Conservation (phyloP, 768 basidiomycete species). For the Leccinum boreale region DNA sequence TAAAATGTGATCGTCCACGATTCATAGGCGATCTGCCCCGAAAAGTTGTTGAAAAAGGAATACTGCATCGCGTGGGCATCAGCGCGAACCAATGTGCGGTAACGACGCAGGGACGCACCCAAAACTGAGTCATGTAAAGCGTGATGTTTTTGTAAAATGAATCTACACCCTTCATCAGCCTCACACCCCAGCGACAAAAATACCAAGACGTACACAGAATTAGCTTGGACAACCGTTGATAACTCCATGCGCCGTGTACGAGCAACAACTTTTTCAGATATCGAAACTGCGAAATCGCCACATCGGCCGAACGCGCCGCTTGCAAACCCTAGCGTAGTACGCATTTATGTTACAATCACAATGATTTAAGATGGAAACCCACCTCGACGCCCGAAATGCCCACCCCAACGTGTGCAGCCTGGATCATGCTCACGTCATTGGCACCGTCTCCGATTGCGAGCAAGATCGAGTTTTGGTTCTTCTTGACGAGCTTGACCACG, state of each 20-base stretch:
- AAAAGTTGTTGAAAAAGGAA: constrained; percentile 99
- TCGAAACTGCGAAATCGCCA: constrained; percentile 97
- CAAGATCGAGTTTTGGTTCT: constrained; percentile 89
- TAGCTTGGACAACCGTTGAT: constrained; percentile 89
- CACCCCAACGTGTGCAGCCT: constrained; percentile 96
- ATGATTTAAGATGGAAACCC: constrained; percentile 10
- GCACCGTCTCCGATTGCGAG: constrained; percentile 97
- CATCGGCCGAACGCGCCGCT: constrained; percentile 96
- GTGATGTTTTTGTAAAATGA: constrained; percentile 99
- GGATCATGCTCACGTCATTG: constrained; percentile 99
- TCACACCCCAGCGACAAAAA: constrained; percentile 3
- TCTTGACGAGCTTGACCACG: constrained; percentile 98
- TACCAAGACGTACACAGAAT: constrained; percentile 74
- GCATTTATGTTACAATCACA: background rate
- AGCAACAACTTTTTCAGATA: constrained; percentile 92
- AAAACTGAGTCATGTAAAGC: constrained; percentile 98
- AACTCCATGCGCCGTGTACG: constrained; percentile 99
- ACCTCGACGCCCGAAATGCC: constrained; percentile 98
- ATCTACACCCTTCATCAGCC: constrained; percentile 44
- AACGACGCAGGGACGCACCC: constrained; percentile 52
- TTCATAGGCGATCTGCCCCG: constrained; percentile 97
- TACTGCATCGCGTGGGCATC: constrained; percentile 49
- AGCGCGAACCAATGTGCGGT: background rate
- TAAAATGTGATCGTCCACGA: constrained; percentile 98
- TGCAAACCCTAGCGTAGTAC: constrained; percentile 70